These are phyloP conservation scores for Lentinula aciculospora DNA, from an alignment of 768 basidiomycete genomes.

Conservation along the genomic window DNA sequence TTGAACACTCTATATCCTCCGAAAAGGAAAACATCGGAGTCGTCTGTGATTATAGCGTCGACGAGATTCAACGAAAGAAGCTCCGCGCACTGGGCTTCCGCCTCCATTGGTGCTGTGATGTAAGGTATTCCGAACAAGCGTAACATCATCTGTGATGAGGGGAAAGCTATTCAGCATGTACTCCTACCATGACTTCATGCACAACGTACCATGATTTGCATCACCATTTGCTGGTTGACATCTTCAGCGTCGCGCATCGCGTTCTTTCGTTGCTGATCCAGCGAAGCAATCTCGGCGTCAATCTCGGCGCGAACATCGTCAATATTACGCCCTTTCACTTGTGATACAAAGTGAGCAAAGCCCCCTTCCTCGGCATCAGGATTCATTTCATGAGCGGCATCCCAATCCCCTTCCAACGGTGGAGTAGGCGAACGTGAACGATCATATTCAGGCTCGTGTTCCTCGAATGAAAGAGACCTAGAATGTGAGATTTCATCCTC, in stretches of 20 bases:
- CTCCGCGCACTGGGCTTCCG: slow-evolving; percentile 96
- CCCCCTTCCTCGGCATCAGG: slow-evolving; percentile 75
- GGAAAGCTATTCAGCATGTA: background rate
- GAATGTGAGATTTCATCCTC: slow-evolving; percentile 12
- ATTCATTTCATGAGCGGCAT: slow-evolving; percentile 85
- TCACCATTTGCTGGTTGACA: slow-evolving; percentile 90
- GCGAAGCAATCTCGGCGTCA: slow-evolving; percentile 78
- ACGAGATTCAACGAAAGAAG: slow-evolving; percentile 81
- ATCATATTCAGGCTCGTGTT: slow-evolving; percentile 19
- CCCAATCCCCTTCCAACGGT: slow-evolving; percentile 47
- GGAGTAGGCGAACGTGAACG: slow-evolving; percentile 39
- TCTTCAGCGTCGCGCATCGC: slow-evolving; percentile 95
- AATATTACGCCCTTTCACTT: slow-evolving; percentile 83
- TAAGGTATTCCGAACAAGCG: slow-evolving; percentile 96
- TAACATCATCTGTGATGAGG: slow-evolving; percentile 63
- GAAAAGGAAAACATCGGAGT: slow-evolving; percentile 98
- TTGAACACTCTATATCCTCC: slow-evolving; percentile 95
- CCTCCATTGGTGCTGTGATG: slow-evolving; percentile 98
- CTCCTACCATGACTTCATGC: background rate
- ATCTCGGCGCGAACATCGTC: slow-evolving; percentile 83
- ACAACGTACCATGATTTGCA: slow-evolving; percentile 64
- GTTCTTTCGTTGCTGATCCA: slow-evolving; percentile 80
- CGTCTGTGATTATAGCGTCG: slow-evolving; percentile 97
- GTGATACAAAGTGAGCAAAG: slow-evolving; percentile 88
- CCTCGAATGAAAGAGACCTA: slow-evolving; percentile 15